Evolutionary conservation across 1,284 basidiomycete species (phyloP), one percentile per base, ranked within the genome.

Genomic region (Apiotrichum laibachii): DNA sequence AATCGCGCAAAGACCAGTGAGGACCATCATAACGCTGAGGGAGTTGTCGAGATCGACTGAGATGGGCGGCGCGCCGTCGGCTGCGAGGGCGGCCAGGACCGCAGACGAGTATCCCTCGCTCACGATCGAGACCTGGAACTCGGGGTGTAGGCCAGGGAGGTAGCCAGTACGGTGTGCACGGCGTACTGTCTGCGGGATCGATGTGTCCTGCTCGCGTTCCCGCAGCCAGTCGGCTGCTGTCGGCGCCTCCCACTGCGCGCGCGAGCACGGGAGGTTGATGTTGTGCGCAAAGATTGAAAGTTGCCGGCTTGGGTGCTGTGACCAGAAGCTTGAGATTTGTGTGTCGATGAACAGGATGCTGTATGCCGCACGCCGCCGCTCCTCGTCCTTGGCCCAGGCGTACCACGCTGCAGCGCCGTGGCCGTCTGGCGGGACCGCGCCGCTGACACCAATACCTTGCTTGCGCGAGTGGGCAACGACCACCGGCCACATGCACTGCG

Each of bases 401-500:
- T 61, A 51, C 73, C 73, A 75, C 7, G 68, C 70, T n/a, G 66
- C 64, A 40, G 69, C 65, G 15, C 65, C 59, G 34, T 61, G 61
- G 21, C 69, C 67, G 8, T 51, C 46, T 10, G 59, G 62, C 8
- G 48, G 49, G 22, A 31, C 47, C 2, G 15, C 45, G 13, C 54
- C 55, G 19, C 49, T 31, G 6, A 72, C 72, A 8, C 73, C 73
- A 33, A 75, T 72, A 11, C 73, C 73, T 55, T 73, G 72, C 56
- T 72, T 73, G 43, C 73, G 60, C 33, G 67, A 66, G 57, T 75
- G 73, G 2, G 70, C 65, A 1, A 71, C 68, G 65, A 73, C 71
- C 13, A 72, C 65, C 2, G 73, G 68, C 73, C 73, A 75, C 69
- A 70, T 70, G 50, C 70, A 72, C 56, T 75, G 73, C 21, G 73